Percentiles rank a stretch among this genome's conserved stretches.
phyloP scores from a whole-genome alignment of 352 stramenopile species.

The Globisporangium splendens region DNA sequence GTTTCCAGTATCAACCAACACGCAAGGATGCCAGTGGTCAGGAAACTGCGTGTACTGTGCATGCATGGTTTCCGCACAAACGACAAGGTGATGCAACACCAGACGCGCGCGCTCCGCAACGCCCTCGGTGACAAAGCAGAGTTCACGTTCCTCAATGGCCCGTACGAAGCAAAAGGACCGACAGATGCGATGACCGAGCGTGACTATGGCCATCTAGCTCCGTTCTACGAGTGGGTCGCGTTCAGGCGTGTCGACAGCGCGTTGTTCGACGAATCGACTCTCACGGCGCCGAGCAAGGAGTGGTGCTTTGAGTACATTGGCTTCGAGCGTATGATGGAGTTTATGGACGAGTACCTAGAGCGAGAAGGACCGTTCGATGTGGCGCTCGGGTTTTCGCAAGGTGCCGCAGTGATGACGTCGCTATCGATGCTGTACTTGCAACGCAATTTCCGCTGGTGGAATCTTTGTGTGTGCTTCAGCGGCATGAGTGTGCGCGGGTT shows the following conservation, averaged over 20 bases:
- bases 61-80: conserved; percentile 1
- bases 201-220: not conserved
- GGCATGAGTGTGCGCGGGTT: conserved; percentile 25
- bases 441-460: conserved; percentile 38
- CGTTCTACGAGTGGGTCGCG: conserved; percentile 4
- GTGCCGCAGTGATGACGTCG: conserved; percentile 59
- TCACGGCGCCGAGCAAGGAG: no score
- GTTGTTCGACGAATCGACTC: no score
- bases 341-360: conserved; percentile 47
- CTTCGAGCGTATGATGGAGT: conserved; percentile 27
- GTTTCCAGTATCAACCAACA: no score
- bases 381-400: conserved; percentile 71
- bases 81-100: not conserved
- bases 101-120: not conserved
- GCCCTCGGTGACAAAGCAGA: conserved; percentile 1
- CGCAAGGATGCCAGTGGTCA: not conserved
- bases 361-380: conserved; percentile 62
- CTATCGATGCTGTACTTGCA: conserved; percentile 52
- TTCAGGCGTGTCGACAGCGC: not conserved
- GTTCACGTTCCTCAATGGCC: not conserved
- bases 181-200: not conserved
- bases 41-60: conserved; percentile 1
- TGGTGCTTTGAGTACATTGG: conserved; percentile 25
- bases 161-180: not conserved
- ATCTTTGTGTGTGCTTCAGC: conserved; percentile 38